phyloP scores from a whole-genome alignment of 176 grass and related monocot species.

The maize (Zea mays) region DNA sequence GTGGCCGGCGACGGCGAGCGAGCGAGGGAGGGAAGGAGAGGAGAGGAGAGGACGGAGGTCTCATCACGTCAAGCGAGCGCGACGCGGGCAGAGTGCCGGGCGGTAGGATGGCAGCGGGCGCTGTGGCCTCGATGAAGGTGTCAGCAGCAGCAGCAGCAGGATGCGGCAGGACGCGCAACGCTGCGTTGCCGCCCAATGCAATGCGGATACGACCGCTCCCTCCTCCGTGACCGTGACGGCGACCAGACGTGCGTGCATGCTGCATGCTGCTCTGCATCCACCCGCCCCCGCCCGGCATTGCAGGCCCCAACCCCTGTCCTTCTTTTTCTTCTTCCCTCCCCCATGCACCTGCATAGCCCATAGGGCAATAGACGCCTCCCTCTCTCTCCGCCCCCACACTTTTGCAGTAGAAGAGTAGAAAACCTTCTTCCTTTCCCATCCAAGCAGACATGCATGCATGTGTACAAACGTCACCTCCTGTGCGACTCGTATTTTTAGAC shows the following conservation, averaged over 20 bases:
- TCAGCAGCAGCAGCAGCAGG: background rate
- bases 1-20: background rate
- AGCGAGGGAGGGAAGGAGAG: background rate
- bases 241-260: conserved; percentile 34
- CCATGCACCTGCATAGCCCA: background rate
- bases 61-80: conserved; percentile 47
- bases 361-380: background rate
- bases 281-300: conserved; percentile 54
- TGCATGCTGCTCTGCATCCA: background rate
- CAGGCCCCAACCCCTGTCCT: conserved; percentile 39
- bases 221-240: conserved; percentile 30
- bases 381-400: background rate
- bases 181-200: conserved; percentile 32
- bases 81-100: background rate
- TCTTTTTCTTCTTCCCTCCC: conserved; percentile 12
- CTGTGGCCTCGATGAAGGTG: conserved; percentile 17
- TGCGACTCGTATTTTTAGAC: background rate
- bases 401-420: background rate
- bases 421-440: background rate
- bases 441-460: no score
- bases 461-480: no score
- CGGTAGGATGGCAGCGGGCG: background rate
- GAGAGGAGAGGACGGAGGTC: background rate
- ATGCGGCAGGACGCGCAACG: background rate
- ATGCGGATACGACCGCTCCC: conserved; percentile 27